Evolutionary conservation across 1,284 basidiomycete genomes (phyloP).

Genomic region (Grifola frondosa): DNA sequence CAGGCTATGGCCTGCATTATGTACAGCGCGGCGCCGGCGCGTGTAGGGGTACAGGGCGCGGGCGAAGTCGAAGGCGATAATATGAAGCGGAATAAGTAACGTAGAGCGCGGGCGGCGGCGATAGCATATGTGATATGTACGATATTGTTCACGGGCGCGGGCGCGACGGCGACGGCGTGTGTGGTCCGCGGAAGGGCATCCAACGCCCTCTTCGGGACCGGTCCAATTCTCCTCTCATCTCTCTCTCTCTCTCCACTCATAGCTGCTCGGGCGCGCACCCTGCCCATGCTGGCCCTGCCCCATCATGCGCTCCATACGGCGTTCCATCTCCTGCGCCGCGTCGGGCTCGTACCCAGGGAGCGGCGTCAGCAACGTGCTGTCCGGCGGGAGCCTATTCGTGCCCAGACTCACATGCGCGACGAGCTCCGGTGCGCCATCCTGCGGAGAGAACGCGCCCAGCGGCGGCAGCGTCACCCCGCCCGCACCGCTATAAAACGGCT

Average conservation of each 20-base stretch:
- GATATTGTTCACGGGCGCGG: conserved; percentile 2
- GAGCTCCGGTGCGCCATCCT: conserved; percentile 18
- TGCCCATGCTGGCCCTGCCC: conserved; percentile 6
- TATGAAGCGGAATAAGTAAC: conserved; percentile 10
- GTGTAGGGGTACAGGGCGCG: too few relatives aligned
- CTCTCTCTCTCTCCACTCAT: neutral
- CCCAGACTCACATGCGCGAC: conserved; percentile 28
- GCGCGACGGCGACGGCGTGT: neutral
- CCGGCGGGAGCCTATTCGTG: conserved; percentile 40
- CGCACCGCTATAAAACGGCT: conserved; percentile 17
- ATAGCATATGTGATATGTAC: conserved; percentile 14
- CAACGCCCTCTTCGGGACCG: neutral
- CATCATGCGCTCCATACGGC: conserved; percentile 2
- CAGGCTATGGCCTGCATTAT: too few relatives aligned
- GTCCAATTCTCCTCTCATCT: too few relatives aligned
- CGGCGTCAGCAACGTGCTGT: conserved; percentile 52
- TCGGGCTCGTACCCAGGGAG: conserved; percentile 43
- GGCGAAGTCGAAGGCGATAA: too few relatives aligned
- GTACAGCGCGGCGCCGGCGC: too few relatives aligned
- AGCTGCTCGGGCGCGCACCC: neutral
- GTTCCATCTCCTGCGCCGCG: conserved; percentile 16
- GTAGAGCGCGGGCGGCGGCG: neutral
- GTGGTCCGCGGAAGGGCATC: neutral
- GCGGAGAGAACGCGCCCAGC: conserved; percentile 11
- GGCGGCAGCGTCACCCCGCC: conserved; percentile 15